Base-by-base conservation (phyloP, 805 yeast genomes). In the Wilhelminamyces savonicus region DNA sequence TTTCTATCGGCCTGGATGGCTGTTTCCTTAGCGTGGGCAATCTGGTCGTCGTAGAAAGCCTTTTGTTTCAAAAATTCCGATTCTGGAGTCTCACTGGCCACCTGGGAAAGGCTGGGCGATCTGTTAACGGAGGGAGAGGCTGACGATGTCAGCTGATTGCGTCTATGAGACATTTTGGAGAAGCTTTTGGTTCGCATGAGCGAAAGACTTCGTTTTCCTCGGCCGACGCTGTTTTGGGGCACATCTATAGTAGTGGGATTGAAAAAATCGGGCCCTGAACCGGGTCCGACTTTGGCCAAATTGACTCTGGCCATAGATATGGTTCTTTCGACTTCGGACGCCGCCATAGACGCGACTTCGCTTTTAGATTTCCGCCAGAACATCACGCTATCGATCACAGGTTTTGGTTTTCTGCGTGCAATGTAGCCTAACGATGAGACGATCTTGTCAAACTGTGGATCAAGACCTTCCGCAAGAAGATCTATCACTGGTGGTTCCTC, bases 311-410 rank as follows among this genome's bases (percentile, higher is more conserved):
- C 73, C 2, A 39, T 33, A 11, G 33, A 25, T 18, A 55, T 26
- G 2, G 48, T 48, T 26, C 52, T 48, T 23, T 64, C 71, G 11
- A 64, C 61, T 31, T 64, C 70, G 1, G 50, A 37, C 2, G 66
- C 61, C 3, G 70, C 71, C 54, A 64, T 47, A 4, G 59, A 46
- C 2, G 94, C 85, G 3, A 82, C 79, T 44, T 90, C 97, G 10
- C 94, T 78, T 54, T 92, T 92, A 2, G 90, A 76, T 52, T 90
- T 85, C 36, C 97, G 71, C 99, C 99, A 92, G 51, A 84, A 88
- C 97, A 92, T 88, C 36, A 92, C 95, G 5, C 95, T 86, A 54
- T 92, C 99, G 20, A 94, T 87, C 2, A 92, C 96, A 0, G 96
- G 95, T 48, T 86, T 88, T 0, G 97, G 97, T 41, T 86, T 84